phyloP scores from a whole-genome alignment of 352 stramenopile genomes.

The Peronospora destructor region DNA sequence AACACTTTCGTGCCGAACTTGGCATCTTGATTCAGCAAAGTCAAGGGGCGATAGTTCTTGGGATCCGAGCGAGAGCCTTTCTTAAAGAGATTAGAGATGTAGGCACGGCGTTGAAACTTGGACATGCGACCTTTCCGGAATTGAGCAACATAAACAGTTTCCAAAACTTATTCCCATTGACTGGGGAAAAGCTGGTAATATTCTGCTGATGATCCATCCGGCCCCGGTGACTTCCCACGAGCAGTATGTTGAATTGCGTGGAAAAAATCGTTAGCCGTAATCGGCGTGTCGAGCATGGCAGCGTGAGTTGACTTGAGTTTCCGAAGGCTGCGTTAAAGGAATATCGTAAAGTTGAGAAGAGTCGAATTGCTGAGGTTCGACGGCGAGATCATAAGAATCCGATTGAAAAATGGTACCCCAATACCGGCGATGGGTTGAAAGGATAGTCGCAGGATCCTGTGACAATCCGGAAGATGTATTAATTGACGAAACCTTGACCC shows the following conservation, averaged over 20 bases:
- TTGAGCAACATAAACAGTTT: background rate
- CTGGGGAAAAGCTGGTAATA: background rate
- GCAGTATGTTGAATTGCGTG: background rate
- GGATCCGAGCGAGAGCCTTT: background rate
- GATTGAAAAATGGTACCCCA: constrained; percentile 7
- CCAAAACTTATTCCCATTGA: background rate
- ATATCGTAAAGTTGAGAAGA: background rate
- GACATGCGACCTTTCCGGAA: background rate
- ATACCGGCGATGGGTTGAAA: constrained; percentile 1
- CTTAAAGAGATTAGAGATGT: too few species aligned
- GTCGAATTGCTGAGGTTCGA: background rate
- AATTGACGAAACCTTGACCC: background rate
- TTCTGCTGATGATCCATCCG: background rate
- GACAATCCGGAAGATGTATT: constrained; percentile 5
- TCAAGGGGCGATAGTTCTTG: background rate
- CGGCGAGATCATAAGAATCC: background rate
- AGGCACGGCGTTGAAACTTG: too few species aligned
- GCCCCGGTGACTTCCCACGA: background rate
- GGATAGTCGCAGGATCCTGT: constrained; percentile 1
- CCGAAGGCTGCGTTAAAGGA: background rate
- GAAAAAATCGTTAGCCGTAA: constrained; percentile 1
- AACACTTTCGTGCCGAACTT: background rate
- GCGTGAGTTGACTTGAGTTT: background rate
- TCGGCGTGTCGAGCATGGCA: background rate
- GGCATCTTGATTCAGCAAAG: constrained; percentile 1